A percentile compares a stretch with the other conserved stretches of the same genome.
phyloP scores from a whole-genome alignment of 805 yeast species.

The Starmera quercuum region DNA sequence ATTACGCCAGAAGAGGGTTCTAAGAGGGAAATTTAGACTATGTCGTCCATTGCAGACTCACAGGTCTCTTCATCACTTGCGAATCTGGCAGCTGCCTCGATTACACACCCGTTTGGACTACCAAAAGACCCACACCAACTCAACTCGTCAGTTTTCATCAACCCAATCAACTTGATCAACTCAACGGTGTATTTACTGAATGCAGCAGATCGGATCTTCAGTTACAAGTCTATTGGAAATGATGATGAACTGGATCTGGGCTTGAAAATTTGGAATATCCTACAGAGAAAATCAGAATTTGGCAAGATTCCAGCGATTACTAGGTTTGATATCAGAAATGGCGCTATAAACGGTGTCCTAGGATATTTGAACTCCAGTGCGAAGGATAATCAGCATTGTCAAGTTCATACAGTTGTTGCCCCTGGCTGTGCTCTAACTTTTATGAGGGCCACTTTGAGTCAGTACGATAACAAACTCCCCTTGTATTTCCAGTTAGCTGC shows the following conservation, averaged over 20 bases:
- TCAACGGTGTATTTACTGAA: constrained; percentile 41
- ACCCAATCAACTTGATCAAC: constrained; percentile 46
- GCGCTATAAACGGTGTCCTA: constrained; percentile 72
- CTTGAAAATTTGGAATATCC: constrained; percentile 50
- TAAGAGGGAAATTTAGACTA: no score
- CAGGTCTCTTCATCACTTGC: constrained; percentile 13
- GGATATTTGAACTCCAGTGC: constrained; percentile 46
- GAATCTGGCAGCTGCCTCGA: constrained; percentile 30
- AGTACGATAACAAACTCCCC: constrained; percentile 34
- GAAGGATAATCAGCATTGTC: constrained; percentile 20
- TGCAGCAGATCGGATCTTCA: constrained; percentile 48
- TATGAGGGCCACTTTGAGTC: constrained; percentile 52
- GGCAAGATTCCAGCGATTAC: constrained; percentile 57
- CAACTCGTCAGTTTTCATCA: constrained; percentile 40
- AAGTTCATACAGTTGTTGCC: constrained; percentile 40
- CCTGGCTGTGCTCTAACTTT: constrained; percentile 62
- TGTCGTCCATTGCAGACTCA: constrained; percentile 16
- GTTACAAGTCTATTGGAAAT: constrained; percentile 62
- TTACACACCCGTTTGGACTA: constrained; percentile 50
- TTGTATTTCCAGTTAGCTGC: constrained; percentile 72
- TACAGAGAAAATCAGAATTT: constrained; percentile 40
- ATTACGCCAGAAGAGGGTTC: no score
- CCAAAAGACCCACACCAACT: constrained; percentile 49
- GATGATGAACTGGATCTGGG: constrained; percentile 53
- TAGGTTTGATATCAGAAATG: constrained; percentile 64